A percentile compares a stretch with the other conserved stretches of the same genome.
Conservation (phyloP, 176 grass and related monocot species). For the Hsuehochloa calcarea region DNA sequence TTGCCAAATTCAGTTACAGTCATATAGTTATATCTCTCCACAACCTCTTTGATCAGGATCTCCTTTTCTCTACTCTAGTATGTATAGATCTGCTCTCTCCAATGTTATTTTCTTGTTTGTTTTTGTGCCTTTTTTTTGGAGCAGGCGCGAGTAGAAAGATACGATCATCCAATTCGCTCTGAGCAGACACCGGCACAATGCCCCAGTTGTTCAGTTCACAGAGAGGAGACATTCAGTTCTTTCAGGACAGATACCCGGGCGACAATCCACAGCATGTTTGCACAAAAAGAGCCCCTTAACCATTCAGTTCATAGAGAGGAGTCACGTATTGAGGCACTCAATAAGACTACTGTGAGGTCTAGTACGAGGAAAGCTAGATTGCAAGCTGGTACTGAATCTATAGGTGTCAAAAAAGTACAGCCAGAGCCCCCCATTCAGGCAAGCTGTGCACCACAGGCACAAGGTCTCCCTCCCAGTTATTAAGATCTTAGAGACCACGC, state of each 20-base stretch:
- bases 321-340: not conserved
- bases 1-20: not conserved
- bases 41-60: not conserved
- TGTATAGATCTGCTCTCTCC: not conserved
- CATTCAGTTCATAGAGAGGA: slow-evolving; percentile 15
- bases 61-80: slow-evolving; percentile 3
- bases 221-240: slow-evolving; percentile 30
- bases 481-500: not conserved
- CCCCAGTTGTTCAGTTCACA: slow-evolving; percentile 2
- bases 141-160: slow-evolving; percentile 22
- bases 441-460: not conserved
- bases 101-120: not conserved
- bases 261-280: not conserved
- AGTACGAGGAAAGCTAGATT: slow-evolving; percentile 3
- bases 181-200: not conserved
- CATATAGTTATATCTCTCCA: not conserved
- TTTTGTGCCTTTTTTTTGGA: not conserved
- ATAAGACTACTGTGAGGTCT: not conserved
- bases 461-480: not conserved
- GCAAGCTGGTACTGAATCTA: not conserved
- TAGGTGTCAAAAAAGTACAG: not conserved
- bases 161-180: not conserved
- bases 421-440: slow-evolving; percentile 2
- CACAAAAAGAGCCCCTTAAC: slow-evolving; percentile 5
- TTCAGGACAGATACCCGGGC: not conserved